Conservation (phyloP, 441 rosid species). For the Theobroma grandiflorum region DNA sequence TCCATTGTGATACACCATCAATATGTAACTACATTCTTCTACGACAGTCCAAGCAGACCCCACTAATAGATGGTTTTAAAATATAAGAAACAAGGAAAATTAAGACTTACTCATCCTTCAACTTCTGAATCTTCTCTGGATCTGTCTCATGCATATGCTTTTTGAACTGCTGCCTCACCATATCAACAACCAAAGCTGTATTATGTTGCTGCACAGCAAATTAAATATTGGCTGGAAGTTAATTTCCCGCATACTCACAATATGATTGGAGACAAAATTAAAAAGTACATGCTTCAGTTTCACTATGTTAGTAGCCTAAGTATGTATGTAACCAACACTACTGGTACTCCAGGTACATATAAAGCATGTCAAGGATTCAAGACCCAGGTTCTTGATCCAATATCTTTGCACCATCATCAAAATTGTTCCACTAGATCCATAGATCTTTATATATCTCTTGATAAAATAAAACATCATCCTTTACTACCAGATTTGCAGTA, state of each 20-base stretch:
- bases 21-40: constrained; percentile 6
- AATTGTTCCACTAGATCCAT: neutral
- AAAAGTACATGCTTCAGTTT: neutral
- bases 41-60: neutral
- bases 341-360: neutral
- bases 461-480: neutral
- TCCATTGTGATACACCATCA: neutral
- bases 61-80: neutral
- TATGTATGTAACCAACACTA: constrained; percentile 6
- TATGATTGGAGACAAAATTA: neutral
- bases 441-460: neutral
- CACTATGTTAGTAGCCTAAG: constrained; percentile 7
- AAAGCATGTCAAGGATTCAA: constrained; percentile 1
- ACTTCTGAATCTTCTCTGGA: constrained; percentile 87
- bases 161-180: constrained; percentile 93
- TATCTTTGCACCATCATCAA: constrained; percentile 5
- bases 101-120: constrained; percentile 91
- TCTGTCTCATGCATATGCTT: constrained; percentile 85
- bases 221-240: constrained; percentile 18
- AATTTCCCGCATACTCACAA: constrained; percentile 2
- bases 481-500: constrained; percentile 7
- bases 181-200: constrained; percentile 71
- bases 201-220: constrained; percentile 78
- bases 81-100: constrained; percentile 6
- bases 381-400: constrained; percentile 11